A percentile compares a stretch with the other conserved stretches of the same genome.
Conservation (phyloP, 2,329 filamentous ascomycete species). For the Seiridium cupressi region DNA sequence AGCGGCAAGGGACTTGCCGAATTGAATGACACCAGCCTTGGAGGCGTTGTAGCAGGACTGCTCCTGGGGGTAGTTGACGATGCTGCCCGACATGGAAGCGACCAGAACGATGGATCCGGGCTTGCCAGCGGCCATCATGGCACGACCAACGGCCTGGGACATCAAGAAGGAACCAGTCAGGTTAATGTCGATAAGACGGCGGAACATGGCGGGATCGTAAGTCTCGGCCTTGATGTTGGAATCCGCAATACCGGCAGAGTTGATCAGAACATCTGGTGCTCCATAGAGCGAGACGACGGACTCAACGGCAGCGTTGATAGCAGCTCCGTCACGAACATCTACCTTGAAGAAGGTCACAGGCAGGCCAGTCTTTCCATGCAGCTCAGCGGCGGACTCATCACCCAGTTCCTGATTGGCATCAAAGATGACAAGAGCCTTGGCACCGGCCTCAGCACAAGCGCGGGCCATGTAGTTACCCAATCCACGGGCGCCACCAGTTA, state of each 20-base stretch:
- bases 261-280: constrained; percentile 72
- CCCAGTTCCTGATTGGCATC: constrained; percentile 76
- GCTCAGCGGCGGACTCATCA: constrained; percentile 65
- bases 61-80: constrained; percentile 85
- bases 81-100: constrained; percentile 77
- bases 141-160: constrained; percentile 67
- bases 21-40: constrained; percentile 76
- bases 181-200: constrained; percentile 79
- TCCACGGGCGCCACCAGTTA: constrained; percentile 75
- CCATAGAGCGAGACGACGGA: constrained; percentile 66
- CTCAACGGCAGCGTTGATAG: constrained; percentile 68
- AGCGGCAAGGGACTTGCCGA: constrained; percentile 77
- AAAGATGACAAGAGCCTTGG: constrained; percentile 71
- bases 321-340: constrained; percentile 70
- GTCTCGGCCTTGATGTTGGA: constrained; percentile 81
- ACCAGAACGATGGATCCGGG: constrained; percentile 74
- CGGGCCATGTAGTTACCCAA: constrained; percentile 79
- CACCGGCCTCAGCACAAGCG: constrained; percentile 73
- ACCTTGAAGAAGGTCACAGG: constrained; percentile 77
- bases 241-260: constrained; percentile 77
- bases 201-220: constrained; percentile 75
- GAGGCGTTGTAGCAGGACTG: constrained; percentile 82
- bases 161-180: constrained; percentile 76
- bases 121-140: constrained; percentile 71
- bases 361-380: constrained; percentile 70